phyloP scores from a whole-genome alignment of 2,329 filamentous ascomycete species.

The Botrytis pseudocinerea region DNA sequence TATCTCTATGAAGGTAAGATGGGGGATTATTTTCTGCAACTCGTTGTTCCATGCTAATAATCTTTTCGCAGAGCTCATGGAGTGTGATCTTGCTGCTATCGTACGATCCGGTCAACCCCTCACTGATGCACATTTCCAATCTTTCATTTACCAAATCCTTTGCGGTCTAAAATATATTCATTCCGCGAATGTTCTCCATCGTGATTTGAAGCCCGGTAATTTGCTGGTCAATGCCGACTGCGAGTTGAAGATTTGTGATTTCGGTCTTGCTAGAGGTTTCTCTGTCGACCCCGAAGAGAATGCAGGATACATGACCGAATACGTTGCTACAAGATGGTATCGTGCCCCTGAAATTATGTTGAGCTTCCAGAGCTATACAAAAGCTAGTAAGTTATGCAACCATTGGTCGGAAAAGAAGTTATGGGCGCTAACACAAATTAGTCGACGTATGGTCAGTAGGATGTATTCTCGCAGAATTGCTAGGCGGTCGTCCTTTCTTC shows the following conservation, averaged over 20 bases:
- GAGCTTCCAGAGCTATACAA: slow-evolving; percentile 99
- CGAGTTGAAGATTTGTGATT: slow-evolving; percentile 98
- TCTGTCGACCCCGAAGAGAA: slow-evolving; percentile 97
- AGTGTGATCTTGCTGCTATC: slow-evolving; percentile 96
- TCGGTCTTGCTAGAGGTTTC: slow-evolving; percentile 93
- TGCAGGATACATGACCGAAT: slow-evolving; percentile 99
- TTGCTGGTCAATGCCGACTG: slow-evolving; percentile 97
- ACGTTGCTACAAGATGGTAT: slow-evolving; percentile 98
- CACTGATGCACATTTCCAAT: slow-evolving; percentile 98
- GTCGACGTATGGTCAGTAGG: slow-evolving; percentile 99
- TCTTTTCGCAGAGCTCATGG: slow-evolving; percentile 79
- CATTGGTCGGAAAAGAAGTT: neutral
- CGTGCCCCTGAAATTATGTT: slow-evolving; percentile 98
- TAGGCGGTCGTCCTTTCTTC: slow-evolving; percentile 97
- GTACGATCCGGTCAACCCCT: slow-evolving; percentile 95
- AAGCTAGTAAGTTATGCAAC: slow-evolving; percentile 79
- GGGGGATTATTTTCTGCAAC: neutral
- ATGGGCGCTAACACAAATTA: slow-evolving; percentile 44
- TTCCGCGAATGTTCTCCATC: slow-evolving; percentile 95
- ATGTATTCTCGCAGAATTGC: slow-evolving; percentile 93
- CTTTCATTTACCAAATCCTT: slow-evolving; percentile 99
- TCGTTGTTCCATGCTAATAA: slow-evolving; percentile 28
- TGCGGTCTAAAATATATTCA: slow-evolving; percentile 99
- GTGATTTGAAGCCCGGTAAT: slow-evolving; percentile 96
- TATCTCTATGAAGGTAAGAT: slow-evolving; percentile 91